phyloP scores from a whole-genome alignment of 345 rosid species.

The Salix suchowensis region DNA sequence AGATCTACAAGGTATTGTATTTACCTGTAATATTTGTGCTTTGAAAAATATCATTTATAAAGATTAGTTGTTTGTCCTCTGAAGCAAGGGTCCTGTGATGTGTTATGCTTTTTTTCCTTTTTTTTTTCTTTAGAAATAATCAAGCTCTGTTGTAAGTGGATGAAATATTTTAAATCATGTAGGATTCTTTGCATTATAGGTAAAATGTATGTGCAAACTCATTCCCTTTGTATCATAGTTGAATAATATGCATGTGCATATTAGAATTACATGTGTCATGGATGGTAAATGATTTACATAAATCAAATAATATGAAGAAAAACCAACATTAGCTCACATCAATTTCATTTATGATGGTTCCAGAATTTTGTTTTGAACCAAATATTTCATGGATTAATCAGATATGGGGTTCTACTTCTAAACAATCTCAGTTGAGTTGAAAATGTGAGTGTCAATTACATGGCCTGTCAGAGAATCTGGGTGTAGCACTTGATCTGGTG shows the following conservation, averaged over 20 bases:
- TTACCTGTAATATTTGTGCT: not conserved
- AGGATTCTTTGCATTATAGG: not conserved
- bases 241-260: not conserved
- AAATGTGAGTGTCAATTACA: not conserved
- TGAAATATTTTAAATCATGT: not conserved
- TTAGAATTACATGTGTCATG: not conserved
- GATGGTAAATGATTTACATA: not conserved
- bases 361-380: not conserved
- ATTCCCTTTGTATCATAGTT: not conserved
- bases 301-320: not conserved
- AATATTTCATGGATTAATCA: not conserved
- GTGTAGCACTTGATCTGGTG: not conserved
- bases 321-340: not conserved
- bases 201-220: not conserved
- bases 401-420: not conserved
- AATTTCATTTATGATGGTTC: not conserved
- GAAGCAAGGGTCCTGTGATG: not conserved
- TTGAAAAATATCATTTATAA: not conserved
- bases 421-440: not conserved
- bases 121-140: not conserved
- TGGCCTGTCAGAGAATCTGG: not conserved
- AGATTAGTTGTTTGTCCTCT: not conserved
- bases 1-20: constrained; percentile 31
- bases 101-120: not conserved
- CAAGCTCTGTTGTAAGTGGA: not conserved